Percentiles rank a stretch among this genome's conserved stretches.
Evolutionary conservation across 257 asterid species (phyloP).

Genomic region (Solanum chilense): DNA sequence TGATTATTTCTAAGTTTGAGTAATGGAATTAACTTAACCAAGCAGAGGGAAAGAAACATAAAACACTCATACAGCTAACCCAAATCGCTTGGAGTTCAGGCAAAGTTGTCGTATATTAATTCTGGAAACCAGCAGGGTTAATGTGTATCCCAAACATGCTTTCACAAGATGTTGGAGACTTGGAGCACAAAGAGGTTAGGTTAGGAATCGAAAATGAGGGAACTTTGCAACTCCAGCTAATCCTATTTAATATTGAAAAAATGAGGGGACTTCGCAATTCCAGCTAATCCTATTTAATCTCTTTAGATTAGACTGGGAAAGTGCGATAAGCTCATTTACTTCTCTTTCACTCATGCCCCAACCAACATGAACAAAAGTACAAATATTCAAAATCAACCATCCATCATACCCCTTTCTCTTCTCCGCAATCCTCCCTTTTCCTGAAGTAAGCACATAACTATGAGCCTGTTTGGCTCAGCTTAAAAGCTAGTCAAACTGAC

Average conservation of each 20-base stretch:
- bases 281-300: not conserved
- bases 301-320: not conserved
- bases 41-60: not conserved
- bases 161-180: not conserved
- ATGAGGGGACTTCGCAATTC: not conserved
- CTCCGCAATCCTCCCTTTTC: not conserved
- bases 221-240: no score
- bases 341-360: not conserved
- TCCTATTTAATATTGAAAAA: no score
- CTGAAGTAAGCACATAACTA: not conserved
- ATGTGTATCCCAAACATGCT: not conserved
- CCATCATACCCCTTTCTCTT: not conserved
- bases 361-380: not conserved
- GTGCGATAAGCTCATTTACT: not conserved
- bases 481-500: no score
- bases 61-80: not conserved
- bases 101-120: not conserved
- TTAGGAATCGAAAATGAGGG: not conserved
- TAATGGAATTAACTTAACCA: not conserved
- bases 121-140: not conserved
- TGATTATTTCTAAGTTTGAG: not conserved
- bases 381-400: not conserved
- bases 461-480: no score
- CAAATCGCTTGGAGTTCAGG: not conserved
- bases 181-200: not conserved